A percentile compares a stretch with the other conserved stretches of the same genome.
phyloP scores from a whole-genome alignment of 2,329 filamentous ascomycete genomes.

The Ascocoryne sarcoides region DNA sequence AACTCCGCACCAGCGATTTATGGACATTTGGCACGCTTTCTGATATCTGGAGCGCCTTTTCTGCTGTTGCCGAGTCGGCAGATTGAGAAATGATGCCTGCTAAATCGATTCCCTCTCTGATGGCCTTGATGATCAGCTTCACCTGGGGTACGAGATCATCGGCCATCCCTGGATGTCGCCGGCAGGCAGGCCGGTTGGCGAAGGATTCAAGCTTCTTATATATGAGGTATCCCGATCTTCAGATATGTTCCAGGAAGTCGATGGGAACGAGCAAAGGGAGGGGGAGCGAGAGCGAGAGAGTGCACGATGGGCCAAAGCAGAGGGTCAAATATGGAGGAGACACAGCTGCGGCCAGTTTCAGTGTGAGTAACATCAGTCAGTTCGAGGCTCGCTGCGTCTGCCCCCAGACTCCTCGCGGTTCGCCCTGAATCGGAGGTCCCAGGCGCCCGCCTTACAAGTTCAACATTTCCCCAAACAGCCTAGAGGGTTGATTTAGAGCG shows the following conservation, averaged over 20 bases:
- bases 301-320: background rate
- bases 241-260: background rate
- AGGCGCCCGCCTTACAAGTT: background rate
- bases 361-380: background rate
- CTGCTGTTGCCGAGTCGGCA: conserved; percentile 14
- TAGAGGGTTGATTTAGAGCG: background rate
- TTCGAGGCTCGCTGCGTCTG: background rate
- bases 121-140: conserved; percentile 23
- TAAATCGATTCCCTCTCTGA: conserved; percentile 23
- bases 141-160: conserved; percentile 21
- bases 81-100: conserved; percentile 17
- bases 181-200: conserved; percentile 4
- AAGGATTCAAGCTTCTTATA: conserved; percentile 6
- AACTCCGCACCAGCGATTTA: conserved; percentile 16
- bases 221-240: too few relatives aligned
- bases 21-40: conserved; percentile 19
- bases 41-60: conserved; percentile 21
- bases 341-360: background rate
- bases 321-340: background rate
- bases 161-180: conserved; percentile 11
- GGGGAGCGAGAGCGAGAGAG: too few relatives aligned
- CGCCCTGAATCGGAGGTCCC: background rate
- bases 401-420: background rate
- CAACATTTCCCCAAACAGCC: background rate
- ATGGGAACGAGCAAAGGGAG: background rate